A percentile compares a stretch with the other conserved stretches of the same genome.
These are phyloP conservation scores for Starmerella sirachaensis DNA, from an alignment of 805 yeast genomes.

Conservation along the genomic window DNA sequence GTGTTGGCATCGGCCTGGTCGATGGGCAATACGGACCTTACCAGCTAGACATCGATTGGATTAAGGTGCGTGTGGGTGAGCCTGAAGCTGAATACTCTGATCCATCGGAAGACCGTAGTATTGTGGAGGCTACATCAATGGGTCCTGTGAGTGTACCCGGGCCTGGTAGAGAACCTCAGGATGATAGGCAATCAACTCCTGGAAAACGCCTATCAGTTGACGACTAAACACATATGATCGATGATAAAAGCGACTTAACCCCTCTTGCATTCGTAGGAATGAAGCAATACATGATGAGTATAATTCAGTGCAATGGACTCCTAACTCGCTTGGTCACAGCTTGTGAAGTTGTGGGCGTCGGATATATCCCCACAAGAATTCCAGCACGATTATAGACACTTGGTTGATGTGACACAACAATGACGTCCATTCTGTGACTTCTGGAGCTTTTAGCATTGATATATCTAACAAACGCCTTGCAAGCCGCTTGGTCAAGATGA, in stretches of 20 bases:
- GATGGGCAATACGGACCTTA: slow-evolving; percentile 72
- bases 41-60: slow-evolving; percentile 55
- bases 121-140: slow-evolving; percentile 10
- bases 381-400: no score
- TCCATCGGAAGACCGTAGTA: neutral
- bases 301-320: neutral
- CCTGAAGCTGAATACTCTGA: slow-evolving; percentile 6
- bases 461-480: no score
- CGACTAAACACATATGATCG: slow-evolving; percentile 2
- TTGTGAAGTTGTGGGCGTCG: no score
- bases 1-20: slow-evolving; percentile 65
- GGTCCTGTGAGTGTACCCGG: slow-evolving; percentile 7
- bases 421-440: no score
- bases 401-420: no score
- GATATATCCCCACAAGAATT: no score
- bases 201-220: slow-evolving; percentile 15
- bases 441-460: no score
- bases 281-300: neutral
- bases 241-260: no score
- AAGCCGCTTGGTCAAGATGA: no score
- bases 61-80: slow-evolving; percentile 41
- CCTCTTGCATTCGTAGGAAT: no score
- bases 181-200: slow-evolving; percentile 2
- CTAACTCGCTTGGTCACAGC: no score
- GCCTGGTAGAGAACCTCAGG: slow-evolving; percentile 1